Base-by-base conservation (phyloP, 257 asterid species). In the Apocynum venetum region DNA sequence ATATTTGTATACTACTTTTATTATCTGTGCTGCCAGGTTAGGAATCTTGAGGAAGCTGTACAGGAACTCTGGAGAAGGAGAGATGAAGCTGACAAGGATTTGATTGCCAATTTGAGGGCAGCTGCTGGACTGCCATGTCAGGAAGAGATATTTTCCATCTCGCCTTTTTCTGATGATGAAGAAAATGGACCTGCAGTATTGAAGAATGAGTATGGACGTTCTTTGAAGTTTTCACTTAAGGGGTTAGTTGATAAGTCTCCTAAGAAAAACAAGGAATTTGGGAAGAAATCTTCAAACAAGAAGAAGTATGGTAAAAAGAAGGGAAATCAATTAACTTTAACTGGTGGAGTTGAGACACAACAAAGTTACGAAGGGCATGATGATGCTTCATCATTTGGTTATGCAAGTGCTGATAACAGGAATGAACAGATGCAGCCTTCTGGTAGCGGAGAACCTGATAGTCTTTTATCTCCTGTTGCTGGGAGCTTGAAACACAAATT, bases 61-160 rank as follows among this genome's bases (percentile, higher is more conserved):
- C 91, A 85, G 88, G 99, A 93, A 92, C 98, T 96, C 71, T 93
- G 99, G 99, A 93, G 79, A 82, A 91, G 97, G 84, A 93, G 90
- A 87, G 97, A 93, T 72, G 93, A 86, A 88, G 90, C 95, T 80
- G 99, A 96, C 76, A 89, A 69, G 88, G 96, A 93, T 80, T 80
- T 92, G 83, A 92, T 92, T 75, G 88, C 91, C 77, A 90, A 89
- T 84, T 84, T 93, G 87, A 90, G 98, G 86, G 96, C 91, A 64
- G 94, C 88, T 79, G 96, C 97, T 87, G 99, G 99, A 77, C 88
- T 96, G 88, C 99, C 99, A n/a, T 87, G 91, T 76, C 97, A 90
- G 79, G 97, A 93, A 83, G 98, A 93, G 81, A 89, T 92, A 74
- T 91, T 93, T 76, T 86, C 86, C 76, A 87, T 90, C 75, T 86